phyloP scores from a whole-genome alignment of 805 yeast genomes.

The Priceomyces medius region DNA sequence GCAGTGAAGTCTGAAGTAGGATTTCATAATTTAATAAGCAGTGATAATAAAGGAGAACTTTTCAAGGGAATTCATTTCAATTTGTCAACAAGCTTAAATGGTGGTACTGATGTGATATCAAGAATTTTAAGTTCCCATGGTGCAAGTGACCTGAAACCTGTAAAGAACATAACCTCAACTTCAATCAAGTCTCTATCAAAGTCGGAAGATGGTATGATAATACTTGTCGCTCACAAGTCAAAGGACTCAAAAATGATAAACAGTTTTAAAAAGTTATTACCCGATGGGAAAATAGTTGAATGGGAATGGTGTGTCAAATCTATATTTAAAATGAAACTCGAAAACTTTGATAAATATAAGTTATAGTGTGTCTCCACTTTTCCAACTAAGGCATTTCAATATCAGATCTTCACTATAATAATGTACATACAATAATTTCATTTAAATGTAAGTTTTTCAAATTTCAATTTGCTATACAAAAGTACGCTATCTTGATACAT shows the following conservation, averaged over 20 bases:
- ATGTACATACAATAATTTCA: neutral
- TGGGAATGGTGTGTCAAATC: constrained; percentile 67
- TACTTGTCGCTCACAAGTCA: constrained; percentile 32
- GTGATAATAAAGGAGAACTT: constrained; percentile 30
- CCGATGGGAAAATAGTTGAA: constrained; percentile 38
- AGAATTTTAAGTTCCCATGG: constrained; percentile 66
- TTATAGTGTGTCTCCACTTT: constrained; percentile 6
- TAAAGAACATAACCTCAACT: constrained; percentile 16
- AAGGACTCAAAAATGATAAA: constrained; percentile 35
- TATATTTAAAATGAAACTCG: constrained; percentile 47
- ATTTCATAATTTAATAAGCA: constrained; percentile 13
- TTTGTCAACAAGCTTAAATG: constrained; percentile 57
- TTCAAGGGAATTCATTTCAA: constrained; percentile 53
- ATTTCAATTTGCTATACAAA: neutral
- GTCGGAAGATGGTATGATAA: constrained; percentile 13
- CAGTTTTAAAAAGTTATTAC: constrained; percentile 16
- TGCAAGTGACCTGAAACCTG: constrained; percentile 24
- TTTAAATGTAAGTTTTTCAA: neutral
- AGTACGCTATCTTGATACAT: neutral
- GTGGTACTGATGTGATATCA: constrained; percentile 56
- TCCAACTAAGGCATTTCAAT: too few species aligned
- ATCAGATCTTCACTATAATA: too few species aligned
- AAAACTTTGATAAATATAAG: constrained; percentile 19
- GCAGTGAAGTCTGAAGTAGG: constrained; percentile 17
- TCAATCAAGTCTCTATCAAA: constrained; percentile 16